Base-by-base conservation (phyloP, 1,284 basidiomycete genomes). In the Quambalaria eucalypti region DNA sequence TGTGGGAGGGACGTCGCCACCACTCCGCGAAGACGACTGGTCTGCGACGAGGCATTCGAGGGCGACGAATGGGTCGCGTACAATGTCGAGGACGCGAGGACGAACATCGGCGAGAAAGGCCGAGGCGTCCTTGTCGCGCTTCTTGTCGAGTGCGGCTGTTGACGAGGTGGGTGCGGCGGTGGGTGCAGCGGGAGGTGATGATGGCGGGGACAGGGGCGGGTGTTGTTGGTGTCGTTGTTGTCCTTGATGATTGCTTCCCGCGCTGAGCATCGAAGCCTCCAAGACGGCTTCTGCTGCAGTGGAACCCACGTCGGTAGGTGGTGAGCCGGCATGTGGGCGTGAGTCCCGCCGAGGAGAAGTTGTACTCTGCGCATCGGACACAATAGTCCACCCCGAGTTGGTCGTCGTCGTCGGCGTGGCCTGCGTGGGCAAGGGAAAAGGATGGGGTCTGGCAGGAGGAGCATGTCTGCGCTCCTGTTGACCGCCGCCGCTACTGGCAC, bases 381-480 rank as follows among this genome's bases (percentile, higher is more conserved):
- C n/a, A n/a, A n/a, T n/a, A n/a, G n/a, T n/a, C n/a, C n/a, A n/a
- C n/a, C n/a, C n/a, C n/a, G n/a, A n/a, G n/a, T n/a, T n/a, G n/a
- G n/a, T n/a, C n/a, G n/a, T n/a, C n/a, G n/a, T n/a, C n/a, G n/a
- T n/a, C n/a, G n/a, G n/a, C n/a, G n/a, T n/a, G n/a, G n/a, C n/a
- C n/a, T n/a, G n/a, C 9, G 21, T 26, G 19, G 56, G 47, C 23
- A 47, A 4, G 2, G 55, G 44, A 38, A 40, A 54, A 19, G 44
- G 44, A 44, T 57, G 51, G 25, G 46, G 51, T 23, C 51, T 28
- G 16, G 54, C 56, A 10, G 57, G 55, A 7, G 60, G 54, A 7
- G 55, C 50, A 25, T 57, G 60, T 6, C 36, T 39, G 36, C 36
- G 36, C 31, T 14, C 10, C 36, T 39, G 31, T n/a, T 33, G 31